phyloP scores from a whole-genome alignment of 116 monocot species.

The Dioscorea cayenensis region DNA sequence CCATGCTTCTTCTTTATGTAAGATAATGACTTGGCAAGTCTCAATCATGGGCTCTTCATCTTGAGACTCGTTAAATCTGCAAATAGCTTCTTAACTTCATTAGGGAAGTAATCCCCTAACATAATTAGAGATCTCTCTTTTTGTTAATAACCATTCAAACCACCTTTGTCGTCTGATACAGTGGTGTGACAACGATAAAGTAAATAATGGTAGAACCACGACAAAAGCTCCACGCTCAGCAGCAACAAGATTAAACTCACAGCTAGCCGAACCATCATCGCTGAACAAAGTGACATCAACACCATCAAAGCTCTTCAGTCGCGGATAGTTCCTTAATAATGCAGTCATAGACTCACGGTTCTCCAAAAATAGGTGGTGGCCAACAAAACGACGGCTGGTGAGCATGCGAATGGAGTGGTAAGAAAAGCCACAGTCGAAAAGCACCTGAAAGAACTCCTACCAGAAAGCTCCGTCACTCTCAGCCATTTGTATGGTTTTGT shows the following conservation, averaged over 20 bases:
- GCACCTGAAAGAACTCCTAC: conserved; percentile 83
- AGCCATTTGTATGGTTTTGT: conserved; percentile 34
- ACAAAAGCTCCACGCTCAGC: conserved; percentile 65
- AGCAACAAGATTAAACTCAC: conserved; percentile 49
- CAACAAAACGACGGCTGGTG: conserved; percentile 58
- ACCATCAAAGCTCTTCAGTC: conserved; percentile 66
- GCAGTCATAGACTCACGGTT: conserved; percentile 49
- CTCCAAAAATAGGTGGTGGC: conserved; percentile 56
- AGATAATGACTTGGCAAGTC: too few relatives aligned
- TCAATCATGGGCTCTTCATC: too few relatives aligned
- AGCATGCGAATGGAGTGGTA: conserved; percentile 71
- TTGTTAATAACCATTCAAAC: conserved; percentile 90
- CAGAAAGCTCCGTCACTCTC: conserved; percentile 86
- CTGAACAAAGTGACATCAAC: conserved; percentile 89
- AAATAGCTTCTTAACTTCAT: too few relatives aligned
- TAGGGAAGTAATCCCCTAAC: too few relatives aligned
- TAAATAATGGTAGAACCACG: conserved; percentile 95
- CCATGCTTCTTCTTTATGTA: too few relatives aligned
- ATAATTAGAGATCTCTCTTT: too few relatives aligned
- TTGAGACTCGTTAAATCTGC: too few relatives aligned
- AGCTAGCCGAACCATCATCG: conserved; percentile 73
- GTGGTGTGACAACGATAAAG: conserved; percentile 87
- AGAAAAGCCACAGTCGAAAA: conserved; percentile 78
- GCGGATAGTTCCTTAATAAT: conserved; percentile 50
- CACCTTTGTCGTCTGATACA: conserved; percentile 80